A percentile compares a stretch with the other conserved stretches of the same genome.
phyloP scores from a whole-genome alignment of 2,329 filamentous ascomycete species.

The Ophiocordyceps camponoti-saundersi region DNA sequence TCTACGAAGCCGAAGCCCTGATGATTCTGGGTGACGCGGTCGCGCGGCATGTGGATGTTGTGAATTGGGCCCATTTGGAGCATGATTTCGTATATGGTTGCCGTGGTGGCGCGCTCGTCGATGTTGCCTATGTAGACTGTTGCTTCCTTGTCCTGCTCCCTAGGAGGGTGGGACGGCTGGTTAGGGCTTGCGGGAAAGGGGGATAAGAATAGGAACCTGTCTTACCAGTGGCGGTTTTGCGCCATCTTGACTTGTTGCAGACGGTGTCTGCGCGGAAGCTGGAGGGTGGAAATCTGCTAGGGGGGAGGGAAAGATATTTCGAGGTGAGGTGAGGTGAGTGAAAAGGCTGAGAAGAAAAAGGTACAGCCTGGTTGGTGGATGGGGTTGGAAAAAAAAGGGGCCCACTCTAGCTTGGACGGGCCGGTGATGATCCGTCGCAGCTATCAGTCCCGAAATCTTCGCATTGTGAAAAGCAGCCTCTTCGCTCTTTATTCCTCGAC shows the following conservation, averaged over 20 bases:
- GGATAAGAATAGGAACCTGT: not conserved
- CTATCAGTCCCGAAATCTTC: no score
- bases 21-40: slow-evolving; percentile 90
- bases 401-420: no score
- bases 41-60: slow-evolving; percentile 95
- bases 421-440: no score
- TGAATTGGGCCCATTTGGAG: slow-evolving; percentile 93
- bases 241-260: slow-evolving; percentile 29
- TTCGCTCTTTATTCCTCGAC: not conserved
- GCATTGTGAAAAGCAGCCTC: no score
- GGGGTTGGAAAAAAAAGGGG: no score
- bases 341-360: no score
- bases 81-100: slow-evolving; percentile 94
- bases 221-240: slow-evolving; percentile 59
- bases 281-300: no score
- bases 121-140: slow-evolving; percentile 98
- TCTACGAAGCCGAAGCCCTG: slow-evolving; percentile 99
- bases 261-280: not conserved
- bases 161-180: slow-evolving; percentile 15
- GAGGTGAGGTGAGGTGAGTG: no score
- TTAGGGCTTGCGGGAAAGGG: not conserved
- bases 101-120: slow-evolving; percentile 85
- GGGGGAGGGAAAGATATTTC: not conserved
- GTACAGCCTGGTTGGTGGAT: no score
- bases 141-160: slow-evolving; percentile 96